Percentiles rank a stretch among this genome's conserved stretches.
Evolutionary conservation across 129 eudicot species (phyloP).

Genomic region (Centaurea solstitialis): DNA sequence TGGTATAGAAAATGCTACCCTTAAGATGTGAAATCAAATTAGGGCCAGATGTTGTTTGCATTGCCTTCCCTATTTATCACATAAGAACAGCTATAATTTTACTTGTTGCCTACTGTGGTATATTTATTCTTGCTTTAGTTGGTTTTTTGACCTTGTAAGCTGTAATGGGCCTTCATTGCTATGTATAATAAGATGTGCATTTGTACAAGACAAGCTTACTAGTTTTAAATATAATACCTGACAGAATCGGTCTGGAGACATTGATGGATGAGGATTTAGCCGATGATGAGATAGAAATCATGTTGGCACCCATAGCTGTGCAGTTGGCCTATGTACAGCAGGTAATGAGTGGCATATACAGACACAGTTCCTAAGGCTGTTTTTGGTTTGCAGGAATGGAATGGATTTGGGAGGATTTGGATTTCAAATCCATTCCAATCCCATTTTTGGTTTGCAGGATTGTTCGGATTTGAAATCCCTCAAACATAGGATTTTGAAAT

Average conservation of each 20-base stretch:
- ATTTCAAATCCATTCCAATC: no score
- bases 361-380: background rate
- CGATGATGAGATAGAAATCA: conserved; percentile 79
- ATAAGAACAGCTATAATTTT: background rate
- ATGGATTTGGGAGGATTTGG: no score
- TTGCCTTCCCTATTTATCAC: background rate
- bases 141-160: background rate
- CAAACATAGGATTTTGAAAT: no score
- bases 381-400: no score
- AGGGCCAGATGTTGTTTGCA: background rate
- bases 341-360: conserved; percentile 36
- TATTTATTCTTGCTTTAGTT: background rate
- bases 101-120: background rate
- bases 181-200: background rate
- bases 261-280: conserved; percentile 80
- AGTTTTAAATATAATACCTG: conserved; percentile 18
- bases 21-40: background rate
- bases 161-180: conserved; percentile 3
- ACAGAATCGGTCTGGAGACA: conserved; percentile 92
- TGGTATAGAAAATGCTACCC: background rate
- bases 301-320: conserved; percentile 82
- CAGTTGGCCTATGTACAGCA: conserved; percentile 94
- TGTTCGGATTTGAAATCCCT: no score
- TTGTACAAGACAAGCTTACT: conserved; percentile 14
- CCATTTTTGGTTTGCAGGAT: no score